Conservation (phyloP, 2,329 filamentous ascomycete species). For the Ophiostoma sp. region DNA sequence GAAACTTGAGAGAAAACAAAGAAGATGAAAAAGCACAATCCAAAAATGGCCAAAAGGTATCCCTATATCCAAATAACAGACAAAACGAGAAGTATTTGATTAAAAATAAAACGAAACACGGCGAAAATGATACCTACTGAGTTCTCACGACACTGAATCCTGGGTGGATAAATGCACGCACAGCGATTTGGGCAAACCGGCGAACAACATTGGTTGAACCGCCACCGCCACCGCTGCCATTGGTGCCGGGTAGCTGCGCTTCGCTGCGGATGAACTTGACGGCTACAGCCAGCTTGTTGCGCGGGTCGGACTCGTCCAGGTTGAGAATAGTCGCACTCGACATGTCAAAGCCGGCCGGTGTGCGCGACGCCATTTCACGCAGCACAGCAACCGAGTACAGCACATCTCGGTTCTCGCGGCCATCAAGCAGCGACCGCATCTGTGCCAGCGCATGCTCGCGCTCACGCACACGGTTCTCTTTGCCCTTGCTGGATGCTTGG, state of each 20-base stretch:
- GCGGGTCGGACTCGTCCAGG: slow-evolving; percentile 58
- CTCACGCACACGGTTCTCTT: slow-evolving; percentile 44
- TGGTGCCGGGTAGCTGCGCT: slow-evolving; percentile 41
- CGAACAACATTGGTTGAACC: slow-evolving; percentile 70
- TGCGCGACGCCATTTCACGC: slow-evolving; percentile 65
- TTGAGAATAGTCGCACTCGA: slow-evolving; percentile 48
- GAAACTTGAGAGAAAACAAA: background rate
- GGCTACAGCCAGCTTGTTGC: slow-evolving; percentile 62
- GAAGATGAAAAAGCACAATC: no score
- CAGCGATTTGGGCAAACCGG: slow-evolving; percentile 62
- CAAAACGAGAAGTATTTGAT: background rate
- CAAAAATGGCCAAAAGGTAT: background rate
- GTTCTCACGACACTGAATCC: slow-evolving; percentile 41
- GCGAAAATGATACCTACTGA: background rate
- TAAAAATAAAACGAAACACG: background rate
- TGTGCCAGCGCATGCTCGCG: slow-evolving; percentile 61
- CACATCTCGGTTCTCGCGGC: slow-evolving; percentile 81
- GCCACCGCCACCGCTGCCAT: slow-evolving; percentile 38
- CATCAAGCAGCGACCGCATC: slow-evolving; percentile 67
- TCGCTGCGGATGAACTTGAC: slow-evolving; percentile 65
- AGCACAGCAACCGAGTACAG: slow-evolving; percentile 83
- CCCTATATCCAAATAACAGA: background rate
- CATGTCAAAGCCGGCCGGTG: slow-evolving; percentile 35
- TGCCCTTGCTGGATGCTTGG: slow-evolving; percentile 38
- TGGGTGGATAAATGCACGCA: slow-evolving; percentile 53